Conservation (phyloP, 1,139 yeast species). For the Magnusiomyces suaveolens region DNA sequence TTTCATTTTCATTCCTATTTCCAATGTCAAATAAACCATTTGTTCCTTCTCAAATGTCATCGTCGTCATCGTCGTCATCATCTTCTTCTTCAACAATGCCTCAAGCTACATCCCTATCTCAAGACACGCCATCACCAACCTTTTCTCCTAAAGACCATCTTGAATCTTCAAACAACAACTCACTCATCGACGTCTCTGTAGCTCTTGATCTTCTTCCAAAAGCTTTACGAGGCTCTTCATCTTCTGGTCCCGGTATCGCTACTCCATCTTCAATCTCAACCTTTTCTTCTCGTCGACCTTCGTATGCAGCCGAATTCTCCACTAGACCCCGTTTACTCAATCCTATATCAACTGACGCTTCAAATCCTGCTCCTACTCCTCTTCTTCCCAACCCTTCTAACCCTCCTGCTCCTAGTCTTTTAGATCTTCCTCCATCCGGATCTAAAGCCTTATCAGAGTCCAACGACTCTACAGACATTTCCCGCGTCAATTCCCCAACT, state of each 20-base stretch:
- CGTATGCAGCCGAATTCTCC: slow-evolving; percentile 5
- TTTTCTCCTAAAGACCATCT: not conserved
- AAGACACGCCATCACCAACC: not conserved
- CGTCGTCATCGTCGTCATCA: too few relatives aligned
- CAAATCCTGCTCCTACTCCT: not conserved
- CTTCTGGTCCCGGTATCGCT: not conserved
- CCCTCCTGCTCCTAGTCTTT: not conserved
- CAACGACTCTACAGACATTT: not conserved
- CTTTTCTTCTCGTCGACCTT: slow-evolving; percentile 4
- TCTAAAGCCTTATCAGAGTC: not conserved
- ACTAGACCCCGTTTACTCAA: slow-evolving; percentile 1
- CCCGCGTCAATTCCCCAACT: not conserved
- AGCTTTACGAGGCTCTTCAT: not conserved
- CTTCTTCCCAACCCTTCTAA: not conserved
- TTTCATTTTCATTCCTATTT: too few relatives aligned
- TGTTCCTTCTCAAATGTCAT: not conserved
- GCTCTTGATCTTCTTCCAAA: slow-evolving; percentile 4
- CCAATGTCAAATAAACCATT: too few relatives aligned
- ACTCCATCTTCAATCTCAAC: slow-evolving; percentile 3
- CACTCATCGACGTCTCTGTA: slow-evolving; percentile 3
- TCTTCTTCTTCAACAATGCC: too few relatives aligned
- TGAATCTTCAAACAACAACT: slow-evolving; percentile 2
- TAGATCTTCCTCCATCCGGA: not conserved
- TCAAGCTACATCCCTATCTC: too few relatives aligned
- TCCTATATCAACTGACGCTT: not conserved